Evolutionary conservation across 2,329 filamentous ascomycete genomes (phyloP).

Genomic region (Magnaporthiopsis rhizophila): DNA sequence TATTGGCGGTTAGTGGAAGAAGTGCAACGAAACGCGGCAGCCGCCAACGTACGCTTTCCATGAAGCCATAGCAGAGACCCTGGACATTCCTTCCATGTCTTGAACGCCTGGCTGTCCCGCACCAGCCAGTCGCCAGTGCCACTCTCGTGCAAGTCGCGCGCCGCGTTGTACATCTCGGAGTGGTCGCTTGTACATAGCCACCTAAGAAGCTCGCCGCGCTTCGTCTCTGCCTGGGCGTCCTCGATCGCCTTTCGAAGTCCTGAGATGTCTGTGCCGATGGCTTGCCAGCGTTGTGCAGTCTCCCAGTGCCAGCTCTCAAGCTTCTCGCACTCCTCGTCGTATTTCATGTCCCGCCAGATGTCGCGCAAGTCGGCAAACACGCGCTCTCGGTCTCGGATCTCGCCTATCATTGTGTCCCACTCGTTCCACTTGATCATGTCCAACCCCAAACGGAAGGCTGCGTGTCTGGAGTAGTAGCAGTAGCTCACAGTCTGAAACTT

Average conservation of each 20-base stretch:
- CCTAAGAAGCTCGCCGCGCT: neutral
- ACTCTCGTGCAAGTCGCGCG: neutral
- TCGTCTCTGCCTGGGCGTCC: neutral
- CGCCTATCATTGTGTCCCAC: neutral
- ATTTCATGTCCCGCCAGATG: neutral
- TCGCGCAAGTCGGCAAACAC: neutral
- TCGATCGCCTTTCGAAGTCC: neutral
- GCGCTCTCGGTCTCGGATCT: neutral
- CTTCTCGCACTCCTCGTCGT: neutral
- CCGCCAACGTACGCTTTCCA: neutral
- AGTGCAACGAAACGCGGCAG: no score
- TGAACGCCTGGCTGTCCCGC: neutral
- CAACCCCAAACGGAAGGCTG: neutral
- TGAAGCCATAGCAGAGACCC: neutral
- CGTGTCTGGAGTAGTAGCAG: neutral
- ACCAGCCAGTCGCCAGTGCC: neutral
- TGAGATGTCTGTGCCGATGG: neutral
- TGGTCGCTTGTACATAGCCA: neutral
- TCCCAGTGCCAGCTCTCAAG: neutral
- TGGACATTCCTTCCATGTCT: neutral
- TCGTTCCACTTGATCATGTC: conserved; percentile 1
- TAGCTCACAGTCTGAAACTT: neutral
- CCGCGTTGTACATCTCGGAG: neutral
- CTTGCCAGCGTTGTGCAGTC: neutral
- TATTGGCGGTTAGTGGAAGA: no score